Conservation (phyloP, 768 basidiomycete species). For the Boletus vinaceobasis region DNA sequence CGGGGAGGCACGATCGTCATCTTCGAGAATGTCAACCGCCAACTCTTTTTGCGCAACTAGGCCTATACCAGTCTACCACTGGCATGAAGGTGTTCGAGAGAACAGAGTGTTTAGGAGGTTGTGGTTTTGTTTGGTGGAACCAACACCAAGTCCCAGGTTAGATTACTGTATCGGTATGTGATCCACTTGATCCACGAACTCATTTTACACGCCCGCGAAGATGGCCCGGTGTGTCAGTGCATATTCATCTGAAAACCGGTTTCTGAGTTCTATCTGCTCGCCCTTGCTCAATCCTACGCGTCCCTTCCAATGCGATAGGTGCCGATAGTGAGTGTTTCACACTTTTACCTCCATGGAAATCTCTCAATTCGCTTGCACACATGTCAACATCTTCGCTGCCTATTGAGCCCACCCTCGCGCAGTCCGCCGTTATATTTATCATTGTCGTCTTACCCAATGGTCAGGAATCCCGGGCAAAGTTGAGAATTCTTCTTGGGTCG, state of each 20-base stretch:
- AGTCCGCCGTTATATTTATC: constrained; percentile 31
- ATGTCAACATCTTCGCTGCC: constrained; percentile 42
- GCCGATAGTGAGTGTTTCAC: too few relatives aligned
- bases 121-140: constrained; percentile 41
- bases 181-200: background rate
- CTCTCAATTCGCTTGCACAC: constrained; percentile 18
- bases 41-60: too few relatives aligned
- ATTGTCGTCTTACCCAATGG: background rate
- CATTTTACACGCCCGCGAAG: background rate
- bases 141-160: background rate
- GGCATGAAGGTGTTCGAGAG: constrained; percentile 56
- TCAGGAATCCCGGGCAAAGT: background rate
- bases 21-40: constrained; percentile 46
- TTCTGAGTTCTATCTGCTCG: constrained; percentile 45
- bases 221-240: background rate
- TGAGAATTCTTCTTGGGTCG: background rate
- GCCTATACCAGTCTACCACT: too few relatives aligned
- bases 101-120: constrained; percentile 49
- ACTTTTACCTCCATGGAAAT: constrained; percentile 1
- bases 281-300: constrained; percentile 54
- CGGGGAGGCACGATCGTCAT: constrained; percentile 65
- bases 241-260: background rate
- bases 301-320: constrained; percentile 60
- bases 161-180: background rate
- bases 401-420: constrained; percentile 50